A percentile compares a stretch with the other conserved stretches of the same genome.
Evolutionary conservation across 2,329 filamentous ascomycete species (phyloP).

Genomic region (Arthrobotrys entomopaga): DNA sequence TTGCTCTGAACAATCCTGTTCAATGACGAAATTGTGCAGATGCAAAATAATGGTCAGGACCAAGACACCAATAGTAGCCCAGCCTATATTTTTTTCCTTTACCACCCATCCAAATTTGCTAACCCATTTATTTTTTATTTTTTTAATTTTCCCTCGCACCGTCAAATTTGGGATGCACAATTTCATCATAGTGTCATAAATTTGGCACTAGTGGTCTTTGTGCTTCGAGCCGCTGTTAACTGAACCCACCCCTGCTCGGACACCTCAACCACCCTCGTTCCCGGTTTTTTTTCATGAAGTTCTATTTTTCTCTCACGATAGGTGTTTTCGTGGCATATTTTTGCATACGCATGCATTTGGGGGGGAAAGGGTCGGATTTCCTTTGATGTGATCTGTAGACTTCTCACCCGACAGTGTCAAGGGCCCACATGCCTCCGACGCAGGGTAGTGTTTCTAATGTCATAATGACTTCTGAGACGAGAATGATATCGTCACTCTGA

Average conservation of each 20-base stretch:
- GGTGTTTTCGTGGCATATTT: constrained; percentile 11
- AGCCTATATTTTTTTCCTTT: constrained; percentile 11
- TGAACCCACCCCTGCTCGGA: constrained; percentile 29
- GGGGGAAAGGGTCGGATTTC: constrained; percentile 14
- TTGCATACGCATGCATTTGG: background rate
- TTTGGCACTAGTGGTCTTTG: constrained; percentile 31
- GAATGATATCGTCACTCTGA: constrained; percentile 50
- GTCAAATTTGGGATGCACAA: constrained; percentile 24
- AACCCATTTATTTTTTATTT: constrained; percentile 1
- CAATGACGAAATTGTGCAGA: constrained; percentile 51
- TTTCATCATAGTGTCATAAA: constrained; percentile 51
- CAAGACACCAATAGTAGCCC: constrained; percentile 22
- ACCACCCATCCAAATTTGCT: constrained; percentile 13
- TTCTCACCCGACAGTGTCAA: background rate
- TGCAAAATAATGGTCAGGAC: constrained; percentile 6
- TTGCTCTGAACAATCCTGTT: constrained; percentile 22
- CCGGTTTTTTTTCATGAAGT: constrained; percentile 47
- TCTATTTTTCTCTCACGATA: constrained; percentile 49
- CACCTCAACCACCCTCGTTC: constrained; percentile 38
- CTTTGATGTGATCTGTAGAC: constrained; percentile 23
- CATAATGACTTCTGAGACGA: constrained; percentile 25
- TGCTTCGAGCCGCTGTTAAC: constrained; percentile 39
- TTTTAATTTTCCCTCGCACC: constrained; percentile 8
- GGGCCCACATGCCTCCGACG: constrained; percentile 30
- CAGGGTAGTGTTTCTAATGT: constrained; percentile 48